Evolutionary conservation across 2,329 filamentous ascomycete species (phyloP), one percentile per base, ranked within the genome.

Genomic region (Colletotrichum nymphaeae): DNA sequence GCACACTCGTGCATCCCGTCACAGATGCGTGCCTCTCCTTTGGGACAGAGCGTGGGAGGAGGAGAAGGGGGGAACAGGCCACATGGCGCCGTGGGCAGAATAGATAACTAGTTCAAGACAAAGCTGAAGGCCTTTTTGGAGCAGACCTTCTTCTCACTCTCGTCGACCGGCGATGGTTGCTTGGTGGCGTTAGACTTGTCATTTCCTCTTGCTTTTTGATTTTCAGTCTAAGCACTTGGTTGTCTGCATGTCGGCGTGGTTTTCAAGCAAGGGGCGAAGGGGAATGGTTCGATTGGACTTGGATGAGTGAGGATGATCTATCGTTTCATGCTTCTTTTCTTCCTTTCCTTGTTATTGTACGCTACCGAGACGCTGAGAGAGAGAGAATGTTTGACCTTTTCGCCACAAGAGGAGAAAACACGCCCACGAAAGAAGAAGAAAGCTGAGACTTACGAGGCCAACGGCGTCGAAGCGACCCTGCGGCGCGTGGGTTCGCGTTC

Each of bases 1-100:
- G 70, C 70, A 73, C 70, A 56, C 67, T 70, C 59, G 67, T 73
- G 70, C 67, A 65, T 73, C 60, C 70, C 60, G 60, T 73, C 70
- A 73, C 70, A 60, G 70, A 64, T 70, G 70, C 70, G 66, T 73
- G 53, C 60, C 70, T 69, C 66, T 70, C 53, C 42, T 69, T 70
- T 65, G 70, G 70, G 67, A 73, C 60, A 55, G 53, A 28, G 55
- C 35, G 35, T 14, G 46, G 68, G 63, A 46, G 55, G 60, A 60
- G 32, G 55, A 28, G 22, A 35, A 30, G 35, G 42, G 42, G 35
- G 32, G 30, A 53, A 64, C 24, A 28, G 68, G 63, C 49, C 66
- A 64, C 30, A 53, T 37, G 65, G 55, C 55, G 56, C 49, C 49
- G 32, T 30, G 30, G 42, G n/a, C 49, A 26, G 49, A 64, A 19